These are phyloP conservation scores for Fusarium brevicatenulatum DNA, from an alignment of 2,329 filamentous ascomycete species.

Conservation along the genomic window DNA sequence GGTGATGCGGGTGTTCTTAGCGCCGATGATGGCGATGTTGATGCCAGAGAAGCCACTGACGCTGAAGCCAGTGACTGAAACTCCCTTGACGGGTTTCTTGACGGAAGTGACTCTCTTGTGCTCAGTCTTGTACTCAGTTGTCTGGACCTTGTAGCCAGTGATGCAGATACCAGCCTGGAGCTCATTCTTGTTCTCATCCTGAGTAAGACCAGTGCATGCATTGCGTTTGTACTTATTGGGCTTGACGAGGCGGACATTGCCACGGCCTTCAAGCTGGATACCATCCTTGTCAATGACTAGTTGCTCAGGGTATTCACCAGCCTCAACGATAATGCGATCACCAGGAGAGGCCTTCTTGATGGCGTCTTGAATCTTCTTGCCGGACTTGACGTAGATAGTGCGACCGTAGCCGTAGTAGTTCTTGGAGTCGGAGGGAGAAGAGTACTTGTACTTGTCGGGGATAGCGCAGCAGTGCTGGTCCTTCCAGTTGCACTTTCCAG, in stretches of 20 bases:
- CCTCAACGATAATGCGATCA: constrained; percentile 47
- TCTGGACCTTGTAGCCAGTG: constrained; percentile 42
- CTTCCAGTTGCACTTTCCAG: constrained; percentile 26
- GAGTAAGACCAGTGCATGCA: constrained; percentile 46
- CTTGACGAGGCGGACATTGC: constrained; percentile 40
- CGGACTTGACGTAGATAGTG: constrained; percentile 29
- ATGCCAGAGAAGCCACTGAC: constrained; percentile 48
- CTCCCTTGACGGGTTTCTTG: constrained; percentile 42
- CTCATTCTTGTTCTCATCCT: constrained; percentile 23
- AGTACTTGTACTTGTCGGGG: not conserved
- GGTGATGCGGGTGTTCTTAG: constrained; percentile 35
- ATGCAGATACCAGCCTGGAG: constrained; percentile 50
- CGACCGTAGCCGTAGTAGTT: constrained; percentile 3
- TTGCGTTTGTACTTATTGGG: constrained; percentile 41
- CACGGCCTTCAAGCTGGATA: constrained; percentile 47
- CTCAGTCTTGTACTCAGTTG: constrained; percentile 42
- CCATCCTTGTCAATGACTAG: constrained; percentile 48
- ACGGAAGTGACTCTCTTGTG: constrained; percentile 47
- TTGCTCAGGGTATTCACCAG: constrained; percentile 50
- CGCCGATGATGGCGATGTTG: constrained; percentile 51
- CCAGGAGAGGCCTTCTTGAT: constrained; percentile 44
- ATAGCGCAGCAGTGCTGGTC: constrained; percentile 27
- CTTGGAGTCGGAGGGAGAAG: not conserved
- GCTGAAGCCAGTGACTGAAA: constrained; percentile 48
- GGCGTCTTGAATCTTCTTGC: constrained; percentile 47